Evolutionary conservation across 176 grass and related monocot species (phyloP).

Genomic region (Triticum turgidum): DNA sequence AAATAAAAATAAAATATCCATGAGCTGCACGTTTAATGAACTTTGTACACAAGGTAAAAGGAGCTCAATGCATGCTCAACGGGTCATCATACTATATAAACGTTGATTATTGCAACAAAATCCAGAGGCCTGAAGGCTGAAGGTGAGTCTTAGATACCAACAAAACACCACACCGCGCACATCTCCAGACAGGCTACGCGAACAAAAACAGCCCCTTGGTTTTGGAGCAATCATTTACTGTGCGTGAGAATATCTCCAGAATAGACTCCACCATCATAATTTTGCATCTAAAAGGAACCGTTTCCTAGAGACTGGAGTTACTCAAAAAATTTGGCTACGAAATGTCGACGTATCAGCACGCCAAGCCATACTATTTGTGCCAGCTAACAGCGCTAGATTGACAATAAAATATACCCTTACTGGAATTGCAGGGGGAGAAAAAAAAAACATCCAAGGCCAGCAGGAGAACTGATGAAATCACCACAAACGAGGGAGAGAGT

Average conservation of each 20-base stretch:
- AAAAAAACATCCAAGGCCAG: not conserved
- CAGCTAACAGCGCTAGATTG: slow-evolving; percentile 25
- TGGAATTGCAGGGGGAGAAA: not conserved
- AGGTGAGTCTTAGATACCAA: not conserved
- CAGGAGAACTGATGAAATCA: slow-evolving; percentile 16
- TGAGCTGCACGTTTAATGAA: too few species aligned
- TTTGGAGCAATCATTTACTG: not conserved
- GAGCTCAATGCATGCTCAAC: not conserved
- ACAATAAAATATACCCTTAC: not conserved
- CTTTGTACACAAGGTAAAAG: too few species aligned
- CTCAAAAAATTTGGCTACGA: not conserved
- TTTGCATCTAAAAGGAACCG: slow-evolving; percentile 1
- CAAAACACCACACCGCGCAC: not conserved
- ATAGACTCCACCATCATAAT: not conserved
- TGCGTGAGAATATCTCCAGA: not conserved
- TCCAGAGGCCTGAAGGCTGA: not conserved
- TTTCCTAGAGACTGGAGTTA: not conserved
- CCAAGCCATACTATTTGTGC: slow-evolving; percentile 10
- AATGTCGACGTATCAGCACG: not conserved
- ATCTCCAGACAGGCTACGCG: not conserved
- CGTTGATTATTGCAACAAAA: not conserved
- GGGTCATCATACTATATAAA: not conserved
- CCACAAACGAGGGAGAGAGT: slow-evolving; percentile 58
- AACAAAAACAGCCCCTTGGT: not conserved
- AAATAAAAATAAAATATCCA: too few species aligned